Percentiles rank a stretch among this genome's conserved stretches.
These are phyloP conservation scores for Petrea volubilis DNA, from an alignment of 257 asterid genomes.

Conservation along the genomic window DNA sequence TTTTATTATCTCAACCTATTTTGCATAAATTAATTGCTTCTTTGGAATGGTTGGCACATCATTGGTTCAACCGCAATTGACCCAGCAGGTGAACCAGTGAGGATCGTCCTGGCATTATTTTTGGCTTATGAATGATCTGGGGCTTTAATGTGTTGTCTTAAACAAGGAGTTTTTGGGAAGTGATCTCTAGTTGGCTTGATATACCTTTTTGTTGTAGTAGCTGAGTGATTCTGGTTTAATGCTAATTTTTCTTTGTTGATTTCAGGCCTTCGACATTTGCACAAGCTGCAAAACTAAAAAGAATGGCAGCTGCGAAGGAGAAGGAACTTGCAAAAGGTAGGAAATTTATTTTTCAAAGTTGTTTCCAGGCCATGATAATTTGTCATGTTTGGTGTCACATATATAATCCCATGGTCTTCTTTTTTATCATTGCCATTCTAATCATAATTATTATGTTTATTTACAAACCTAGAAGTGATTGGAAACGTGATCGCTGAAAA, in stretches of 20 bases:
- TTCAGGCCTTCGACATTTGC: constrained; percentile 98
- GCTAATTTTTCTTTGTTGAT: constrained; percentile 20
- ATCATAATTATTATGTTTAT: constrained; percentile 8
- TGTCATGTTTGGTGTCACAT: not conserved
- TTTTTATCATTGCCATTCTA: not conserved
- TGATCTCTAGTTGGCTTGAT: not conserved
- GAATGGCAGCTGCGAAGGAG: constrained; percentile 89
- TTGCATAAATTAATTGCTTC: too few relatives aligned
- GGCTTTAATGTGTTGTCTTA: not conserved
- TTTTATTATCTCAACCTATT: too few relatives aligned
- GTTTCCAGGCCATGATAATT: not conserved
- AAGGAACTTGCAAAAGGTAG: constrained; percentile 85
- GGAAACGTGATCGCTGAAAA: too few relatives aligned
- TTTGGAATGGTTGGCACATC: too few relatives aligned
- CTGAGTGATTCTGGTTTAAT: not conserved
- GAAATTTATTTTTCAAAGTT: constrained; percentile 12
- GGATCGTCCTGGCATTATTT: too few relatives aligned
- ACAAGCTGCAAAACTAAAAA: constrained; percentile 89
- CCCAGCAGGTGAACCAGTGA: too few relatives aligned
- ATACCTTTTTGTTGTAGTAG: not conserved
- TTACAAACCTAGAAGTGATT: too few relatives aligned
- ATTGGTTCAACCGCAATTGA: too few relatives aligned
- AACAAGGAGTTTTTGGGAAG: not conserved
- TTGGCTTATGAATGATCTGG: not conserved
- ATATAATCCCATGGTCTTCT: not conserved